Evolutionary conservation across 148 eudicot species (phyloP), one percentile per base, ranked within the genome.

Genomic region (Heliamphora exappendiculata): DNA sequence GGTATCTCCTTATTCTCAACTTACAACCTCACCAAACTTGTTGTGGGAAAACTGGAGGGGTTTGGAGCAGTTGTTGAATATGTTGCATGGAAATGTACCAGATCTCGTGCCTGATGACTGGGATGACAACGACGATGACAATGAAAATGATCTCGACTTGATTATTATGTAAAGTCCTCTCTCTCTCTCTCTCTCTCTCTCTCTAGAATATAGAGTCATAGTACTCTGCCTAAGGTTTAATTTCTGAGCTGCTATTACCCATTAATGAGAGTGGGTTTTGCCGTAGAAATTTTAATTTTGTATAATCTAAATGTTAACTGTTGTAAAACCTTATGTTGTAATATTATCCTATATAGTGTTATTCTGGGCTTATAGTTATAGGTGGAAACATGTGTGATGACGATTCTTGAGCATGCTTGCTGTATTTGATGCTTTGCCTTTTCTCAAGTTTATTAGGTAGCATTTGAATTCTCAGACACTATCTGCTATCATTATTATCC

Each of bases 81-180:
- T 88, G 82, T 78, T 88, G 45, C 84, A 82, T 4, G 88, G 87
- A 29, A 84, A 78, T 66, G 85, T 73, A 60, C 80, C 85, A 54
- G 86, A 84, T 6, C 82, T 83, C 13, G 88, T 80, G 64, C 67
- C 73, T 19, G 50, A 58, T 5, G 86, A 86, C 7, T 80, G 72
- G 78, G 91, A 85, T 7, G 87, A 83, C 0, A 86, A 85, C 26
- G 73, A 50, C 26, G n/a, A n/a, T n/a, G n/a, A n/a, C n/a, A n/a
- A n/a, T n/a, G n/a, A n/a, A n/a, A 54, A 76, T 53, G 78, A 76
- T 34, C 37, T 50, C 9, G 71, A 75, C 11, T 13, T 75, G 41
- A 12, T 47, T 44, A 2, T 45, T 20, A 45, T 75, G 54, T 59
- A 41, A 58, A 37, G n/a, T n/a, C n/a, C n/a, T n/a, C n/a, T n/a